These are phyloP conservation scores for Exophiala aquamarina DNA, from an alignment of 2,329 filamentous ascomycete genomes.

Conservation along the genomic window DNA sequence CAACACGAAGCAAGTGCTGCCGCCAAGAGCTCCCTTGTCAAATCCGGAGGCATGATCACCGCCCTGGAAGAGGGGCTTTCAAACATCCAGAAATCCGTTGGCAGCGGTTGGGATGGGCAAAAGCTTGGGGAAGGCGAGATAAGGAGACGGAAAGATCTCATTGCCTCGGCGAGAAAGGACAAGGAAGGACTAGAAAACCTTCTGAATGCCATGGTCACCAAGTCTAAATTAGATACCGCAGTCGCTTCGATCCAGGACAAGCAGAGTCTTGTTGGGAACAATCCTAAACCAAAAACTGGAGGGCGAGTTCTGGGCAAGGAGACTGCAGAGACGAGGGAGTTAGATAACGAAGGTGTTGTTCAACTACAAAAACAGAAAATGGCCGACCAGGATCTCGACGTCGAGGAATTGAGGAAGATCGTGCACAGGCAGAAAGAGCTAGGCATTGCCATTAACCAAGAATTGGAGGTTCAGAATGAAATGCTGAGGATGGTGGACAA, in stretches of 20 bases:
- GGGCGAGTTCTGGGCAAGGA: conserved; percentile 55
- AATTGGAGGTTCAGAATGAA: conserved; percentile 62
- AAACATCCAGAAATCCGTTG: conserved; percentile 33
- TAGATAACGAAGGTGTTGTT: conserved; percentile 65
- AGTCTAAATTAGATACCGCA: conserved; percentile 45
- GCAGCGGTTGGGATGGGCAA: conserved; percentile 30
- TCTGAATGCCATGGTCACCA: conserved; percentile 58
- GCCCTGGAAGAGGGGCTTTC: conserved; percentile 59
- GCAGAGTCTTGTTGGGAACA: conserved; percentile 37
- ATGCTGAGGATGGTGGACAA: conserved; percentile 60
- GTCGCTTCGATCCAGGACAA: conserved; percentile 50
- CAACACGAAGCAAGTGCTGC: conserved; percentile 64
- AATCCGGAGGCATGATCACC: conserved; percentile 55
- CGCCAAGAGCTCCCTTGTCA: conserved; percentile 60
- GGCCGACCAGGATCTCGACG: conserved; percentile 60
- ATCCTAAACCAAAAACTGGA: conserved; percentile 37
- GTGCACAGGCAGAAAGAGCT: conserved; percentile 61
- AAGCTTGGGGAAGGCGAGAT: conserved; percentile 61
- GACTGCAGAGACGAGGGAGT: conserved; percentile 61
- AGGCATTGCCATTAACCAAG: conserved; percentile 62
- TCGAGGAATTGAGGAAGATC: conserved; percentile 59
- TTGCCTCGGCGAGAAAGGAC: conserved; percentile 59
- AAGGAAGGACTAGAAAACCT: conserved; percentile 62
- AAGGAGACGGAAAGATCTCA: conserved; percentile 57
- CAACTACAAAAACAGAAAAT: conserved; percentile 64